phyloP scores from a whole-genome alignment of 805 yeast species.

The Lachancea waltii region DNA sequence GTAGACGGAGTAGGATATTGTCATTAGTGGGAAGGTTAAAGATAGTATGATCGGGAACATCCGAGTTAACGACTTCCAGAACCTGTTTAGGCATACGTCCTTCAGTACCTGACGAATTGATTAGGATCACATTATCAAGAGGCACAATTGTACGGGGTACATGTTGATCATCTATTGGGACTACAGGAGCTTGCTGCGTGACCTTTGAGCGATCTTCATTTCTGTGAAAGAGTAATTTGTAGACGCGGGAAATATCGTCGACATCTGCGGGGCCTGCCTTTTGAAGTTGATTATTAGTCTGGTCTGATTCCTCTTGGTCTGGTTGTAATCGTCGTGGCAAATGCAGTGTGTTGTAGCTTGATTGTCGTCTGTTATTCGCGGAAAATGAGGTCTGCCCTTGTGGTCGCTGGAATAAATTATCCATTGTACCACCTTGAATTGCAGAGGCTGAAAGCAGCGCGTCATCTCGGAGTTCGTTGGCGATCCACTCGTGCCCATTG shows the following conservation, averaged over 20 bases:
- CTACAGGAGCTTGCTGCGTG: neutral
- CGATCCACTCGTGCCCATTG: conserved; percentile 57
- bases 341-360: neutral
- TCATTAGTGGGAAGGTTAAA: conserved; percentile 10
- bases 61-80: conserved; percentile 15
- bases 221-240: conserved; percentile 42
- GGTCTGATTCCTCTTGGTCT: neutral
- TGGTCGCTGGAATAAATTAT: conserved; percentile 17
- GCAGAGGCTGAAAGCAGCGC: conserved; percentile 73
- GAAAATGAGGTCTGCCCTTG: neutral
- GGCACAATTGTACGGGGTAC: conserved; percentile 5
- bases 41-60: conserved; percentile 15
- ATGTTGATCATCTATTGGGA: neutral
- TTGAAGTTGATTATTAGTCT: neutral
- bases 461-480: conserved; percentile 64
- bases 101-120: conserved; percentile 11
- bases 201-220: conserved; percentile 32
- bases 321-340: neutral
- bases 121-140: conserved; percentile 16
- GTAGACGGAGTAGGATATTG: conserved; percentile 36
- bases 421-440: conserved; percentile 27
- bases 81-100: conserved; percentile 10
- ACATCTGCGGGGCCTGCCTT: neutral
- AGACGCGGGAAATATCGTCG: conserved; percentile 12
- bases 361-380: neutral